A percentile compares a stretch with the other conserved stretches of the same genome.
These are phyloP conservation scores for Leucosporidium yakuticum DNA, from an alignment of 768 basidiomycete genomes.

Conservation along the genomic window DNA sequence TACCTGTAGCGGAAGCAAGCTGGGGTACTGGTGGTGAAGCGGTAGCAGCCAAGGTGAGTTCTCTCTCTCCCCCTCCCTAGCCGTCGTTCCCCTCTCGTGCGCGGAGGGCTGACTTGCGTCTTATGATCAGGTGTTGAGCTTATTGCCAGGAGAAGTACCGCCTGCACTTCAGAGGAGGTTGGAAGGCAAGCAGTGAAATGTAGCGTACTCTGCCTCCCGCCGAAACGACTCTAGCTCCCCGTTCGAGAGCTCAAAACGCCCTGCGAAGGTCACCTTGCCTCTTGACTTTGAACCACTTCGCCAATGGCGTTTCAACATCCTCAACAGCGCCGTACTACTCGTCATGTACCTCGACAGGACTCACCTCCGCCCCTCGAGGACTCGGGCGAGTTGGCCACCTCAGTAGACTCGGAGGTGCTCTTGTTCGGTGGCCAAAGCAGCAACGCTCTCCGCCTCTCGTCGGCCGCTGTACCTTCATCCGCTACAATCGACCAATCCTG, in stretches of 20 bases:
- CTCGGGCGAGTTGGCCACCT: not conserved
- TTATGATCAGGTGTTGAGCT: conserved; percentile 9
- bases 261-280: not conserved
- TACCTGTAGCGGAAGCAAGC: conserved; percentile 42
- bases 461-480: too few relatives aligned
- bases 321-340: conserved; percentile 8
- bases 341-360: not conserved
- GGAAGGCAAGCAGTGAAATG: conserved; percentile 10
- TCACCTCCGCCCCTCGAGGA: not conserved
- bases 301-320: conserved; percentile 1
- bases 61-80: too few relatives aligned
- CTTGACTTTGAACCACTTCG: not conserved
- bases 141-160: conserved; percentile 22
- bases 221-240: not conserved
- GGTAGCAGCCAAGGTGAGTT: conserved; percentile 41
- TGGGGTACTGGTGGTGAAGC: conserved; percentile 47
- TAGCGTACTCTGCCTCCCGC: not conserved
- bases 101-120: not conserved
- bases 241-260: not conserved
- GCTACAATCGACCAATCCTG: too few relatives aligned
- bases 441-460: not conserved
- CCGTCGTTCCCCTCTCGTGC: not conserved
- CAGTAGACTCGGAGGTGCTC: not conserved
- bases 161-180: conserved; percentile 21
- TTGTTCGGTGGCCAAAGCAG: not conserved